These are phyloP conservation scores for Juglanconis juglandina DNA, from an alignment of 2,329 filamentous ascomycete species.

Conservation along the genomic window DNA sequence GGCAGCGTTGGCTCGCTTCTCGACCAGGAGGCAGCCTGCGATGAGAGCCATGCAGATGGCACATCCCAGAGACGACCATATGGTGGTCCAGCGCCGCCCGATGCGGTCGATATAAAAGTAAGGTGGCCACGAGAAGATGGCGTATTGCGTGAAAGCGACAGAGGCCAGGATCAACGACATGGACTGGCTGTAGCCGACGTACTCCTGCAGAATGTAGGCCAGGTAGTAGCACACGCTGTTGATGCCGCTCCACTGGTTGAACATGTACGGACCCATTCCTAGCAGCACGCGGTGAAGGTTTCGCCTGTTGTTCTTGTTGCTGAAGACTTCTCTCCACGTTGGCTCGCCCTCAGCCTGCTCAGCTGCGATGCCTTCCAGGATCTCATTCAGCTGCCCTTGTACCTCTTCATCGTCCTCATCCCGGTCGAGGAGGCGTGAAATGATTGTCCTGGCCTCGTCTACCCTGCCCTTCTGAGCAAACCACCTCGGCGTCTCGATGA, in stretches of 20 bases:
- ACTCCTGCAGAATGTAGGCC: not conserved
- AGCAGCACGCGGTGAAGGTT: constrained; percentile 23
- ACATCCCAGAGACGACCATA: constrained; percentile 65
- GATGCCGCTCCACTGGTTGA: constrained; percentile 24
- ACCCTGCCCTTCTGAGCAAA: constrained; percentile 40
- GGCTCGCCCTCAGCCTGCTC: too few relatives aligned
- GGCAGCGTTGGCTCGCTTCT: constrained; percentile 3
- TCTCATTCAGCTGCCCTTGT: too few relatives aligned
- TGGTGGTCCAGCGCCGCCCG: constrained; percentile 67
- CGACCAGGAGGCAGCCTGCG: constrained; percentile 29
- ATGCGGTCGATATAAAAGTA: constrained; percentile 63
- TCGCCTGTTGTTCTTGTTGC: constrained; percentile 19
- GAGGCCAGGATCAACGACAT: constrained; percentile 58
- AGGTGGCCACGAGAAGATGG: constrained; percentile 56
- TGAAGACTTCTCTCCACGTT: constrained; percentile 10
- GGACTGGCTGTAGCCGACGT: constrained; percentile 28
- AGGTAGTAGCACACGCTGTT: constrained; percentile 29
- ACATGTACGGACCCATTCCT: constrained; percentile 17
- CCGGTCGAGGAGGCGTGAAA: constrained; percentile 33
- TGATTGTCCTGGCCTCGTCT: constrained; percentile 40
- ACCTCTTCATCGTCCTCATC: too few relatives aligned
- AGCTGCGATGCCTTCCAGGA: too few relatives aligned
- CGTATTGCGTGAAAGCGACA: constrained; percentile 47
- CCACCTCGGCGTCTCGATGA: constrained; percentile 52
- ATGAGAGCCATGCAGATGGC: constrained; percentile 64